A percentile compares a stretch with the other conserved stretches of the same genome.
Conservation (phyloP, 768 basidiomycete species). For the Auricularia heimuer region DNA sequence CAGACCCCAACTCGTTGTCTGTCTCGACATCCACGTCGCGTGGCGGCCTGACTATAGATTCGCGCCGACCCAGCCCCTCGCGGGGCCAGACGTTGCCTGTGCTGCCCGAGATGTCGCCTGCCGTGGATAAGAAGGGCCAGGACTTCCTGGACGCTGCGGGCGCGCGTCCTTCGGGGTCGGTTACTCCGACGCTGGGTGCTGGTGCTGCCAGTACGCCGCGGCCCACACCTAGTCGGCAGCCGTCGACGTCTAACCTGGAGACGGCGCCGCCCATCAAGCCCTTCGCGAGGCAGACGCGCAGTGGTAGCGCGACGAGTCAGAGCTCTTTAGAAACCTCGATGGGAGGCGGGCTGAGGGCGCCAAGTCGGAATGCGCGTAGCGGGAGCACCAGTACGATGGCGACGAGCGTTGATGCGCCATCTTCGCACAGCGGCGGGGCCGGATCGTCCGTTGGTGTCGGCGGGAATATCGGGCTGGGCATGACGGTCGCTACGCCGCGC, state of each 20-base stretch:
- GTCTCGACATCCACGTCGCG: neutral
- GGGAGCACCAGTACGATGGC: neutral
- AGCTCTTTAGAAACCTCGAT: neutral
- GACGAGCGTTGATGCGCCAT: neutral
- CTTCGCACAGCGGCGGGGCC: neutral
- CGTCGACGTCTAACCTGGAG: neutral
- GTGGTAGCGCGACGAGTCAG: neutral
- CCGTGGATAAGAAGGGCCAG: neutral
- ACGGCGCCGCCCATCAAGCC: neutral
- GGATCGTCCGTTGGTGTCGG: neutral
- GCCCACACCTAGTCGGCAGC: neutral
- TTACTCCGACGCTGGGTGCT: neutral
- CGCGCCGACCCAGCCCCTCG: neutral
- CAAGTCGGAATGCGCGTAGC: neutral
- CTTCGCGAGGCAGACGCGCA: neutral
- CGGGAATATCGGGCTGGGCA: too few relatives aligned
- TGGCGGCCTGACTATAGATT: neutral
- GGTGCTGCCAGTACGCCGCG: neutral
- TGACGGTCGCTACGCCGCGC: too few relatives aligned
- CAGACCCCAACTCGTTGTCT: neutral
- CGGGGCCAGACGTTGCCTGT: neutral
- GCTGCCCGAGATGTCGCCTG: neutral
- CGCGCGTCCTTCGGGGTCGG: neutral
- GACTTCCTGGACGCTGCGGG: neutral
- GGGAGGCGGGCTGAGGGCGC: neutral